Evolutionary conservation across 2,329 filamentous ascomycete genomes (phyloP).

Genomic region (Venturia oleaginea): DNA sequence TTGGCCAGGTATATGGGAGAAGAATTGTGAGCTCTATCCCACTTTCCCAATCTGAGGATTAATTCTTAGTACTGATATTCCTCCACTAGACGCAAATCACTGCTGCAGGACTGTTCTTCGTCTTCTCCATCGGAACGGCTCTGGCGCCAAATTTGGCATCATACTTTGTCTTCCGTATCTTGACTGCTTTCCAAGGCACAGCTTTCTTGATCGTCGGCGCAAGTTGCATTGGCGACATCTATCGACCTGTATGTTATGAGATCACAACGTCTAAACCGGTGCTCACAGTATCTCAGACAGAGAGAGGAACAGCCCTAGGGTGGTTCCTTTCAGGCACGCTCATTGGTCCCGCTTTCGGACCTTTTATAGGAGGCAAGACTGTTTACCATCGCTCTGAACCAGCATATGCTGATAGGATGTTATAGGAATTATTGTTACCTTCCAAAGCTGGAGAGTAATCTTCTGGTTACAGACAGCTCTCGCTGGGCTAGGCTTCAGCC

Average conservation of each 20-base stretch:
- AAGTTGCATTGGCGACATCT: slow-evolving; percentile 55
- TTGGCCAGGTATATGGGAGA: slow-evolving; percentile 44
- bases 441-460: slow-evolving; percentile 61
- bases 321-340: slow-evolving; percentile 66
- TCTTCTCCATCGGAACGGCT: slow-evolving; percentile 63
- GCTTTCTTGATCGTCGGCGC: slow-evolving; percentile 65
- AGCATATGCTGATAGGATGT: not conserved
- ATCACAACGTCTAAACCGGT: slow-evolving; percentile 14
- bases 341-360: slow-evolving; percentile 61
- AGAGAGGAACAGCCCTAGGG: slow-evolving; percentile 62
- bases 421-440: slow-evolving; percentile 60
- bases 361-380: slow-evolving; percentile 55
- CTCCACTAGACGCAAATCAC: not conserved
- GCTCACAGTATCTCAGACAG: slow-evolving; percentile 36
- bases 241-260: slow-evolving; percentile 27
- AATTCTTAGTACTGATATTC: not conserved
- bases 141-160: slow-evolving; percentile 59
- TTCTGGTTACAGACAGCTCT: slow-evolving; percentile 70
- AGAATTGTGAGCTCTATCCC: slow-evolving; percentile 34
- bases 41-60: not conserved
- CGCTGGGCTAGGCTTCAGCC: slow-evolving; percentile 48
- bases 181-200: slow-evolving; percentile 68
- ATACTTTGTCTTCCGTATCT: slow-evolving; percentile 66
- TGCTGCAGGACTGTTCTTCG: slow-evolving; percentile 46
- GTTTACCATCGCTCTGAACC: not conserved